phyloP scores from a whole-genome alignment of 768 basidiomycete genomes.

The Fomitopsis pulvina region DNA sequence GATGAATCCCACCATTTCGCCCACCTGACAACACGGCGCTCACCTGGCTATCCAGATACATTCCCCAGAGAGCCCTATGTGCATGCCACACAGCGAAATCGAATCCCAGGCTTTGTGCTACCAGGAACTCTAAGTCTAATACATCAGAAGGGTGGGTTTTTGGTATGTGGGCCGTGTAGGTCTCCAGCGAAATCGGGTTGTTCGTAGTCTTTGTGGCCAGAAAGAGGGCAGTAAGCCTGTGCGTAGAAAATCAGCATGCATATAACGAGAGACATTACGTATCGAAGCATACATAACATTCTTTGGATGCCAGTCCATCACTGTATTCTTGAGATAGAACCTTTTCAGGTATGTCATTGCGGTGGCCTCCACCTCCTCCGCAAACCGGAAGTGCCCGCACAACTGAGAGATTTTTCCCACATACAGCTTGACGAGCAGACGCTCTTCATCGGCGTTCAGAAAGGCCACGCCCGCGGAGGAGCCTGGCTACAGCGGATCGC shows the following conservation, averaged over 20 bases:
- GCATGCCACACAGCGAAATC: slow-evolving; percentile 94
- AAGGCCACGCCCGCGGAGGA: slow-evolving; percentile 72
- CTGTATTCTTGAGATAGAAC: slow-evolving; percentile 96
- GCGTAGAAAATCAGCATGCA: slow-evolving; percentile 3
- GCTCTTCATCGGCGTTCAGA: slow-evolving; percentile 76
- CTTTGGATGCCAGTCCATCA: slow-evolving; percentile 99
- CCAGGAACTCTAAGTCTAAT: slow-evolving; percentile 90
- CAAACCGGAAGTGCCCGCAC: slow-evolving; percentile 80
- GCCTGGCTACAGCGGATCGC: slow-evolving; percentile 42
- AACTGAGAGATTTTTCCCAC: slow-evolving; percentile 79
- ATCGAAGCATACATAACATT: slow-evolving; percentile 81
- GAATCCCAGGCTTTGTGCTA: slow-evolving; percentile 90
- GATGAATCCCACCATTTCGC: neutral
- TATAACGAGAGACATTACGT: neutral
- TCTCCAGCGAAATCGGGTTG: slow-evolving; percentile 80
- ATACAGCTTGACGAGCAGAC: slow-evolving; percentile 84
- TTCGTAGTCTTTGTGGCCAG: slow-evolving; percentile 98
- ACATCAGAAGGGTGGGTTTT: slow-evolving; percentile 79
- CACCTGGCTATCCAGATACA: slow-evolving; percentile 87
- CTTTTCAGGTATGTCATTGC: slow-evolving; percentile 90
- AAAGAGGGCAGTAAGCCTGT: slow-evolving; percentile 91
- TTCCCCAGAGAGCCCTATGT: slow-evolving; percentile 82
- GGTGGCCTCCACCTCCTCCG: slow-evolving; percentile 90
- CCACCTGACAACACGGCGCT: slow-evolving; percentile 7
- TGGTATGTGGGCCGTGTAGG: slow-evolving; percentile 78